Conservation (phyloP, 305 asterid species). For the Solanum hybrid region DNA sequence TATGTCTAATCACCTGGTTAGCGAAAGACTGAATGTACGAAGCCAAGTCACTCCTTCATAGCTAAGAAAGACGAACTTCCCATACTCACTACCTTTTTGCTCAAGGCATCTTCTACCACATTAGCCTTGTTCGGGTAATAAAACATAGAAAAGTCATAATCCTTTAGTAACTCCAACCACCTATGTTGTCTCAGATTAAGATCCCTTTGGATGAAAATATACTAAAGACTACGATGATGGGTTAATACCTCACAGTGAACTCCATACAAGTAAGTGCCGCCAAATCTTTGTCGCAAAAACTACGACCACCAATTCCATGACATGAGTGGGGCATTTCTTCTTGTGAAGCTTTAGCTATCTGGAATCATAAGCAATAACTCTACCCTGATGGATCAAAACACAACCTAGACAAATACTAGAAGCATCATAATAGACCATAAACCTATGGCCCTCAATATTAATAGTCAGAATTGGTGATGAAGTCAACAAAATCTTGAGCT, state of each 20-base stretch:
- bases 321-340: neutral
- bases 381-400: neutral
- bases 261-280: neutral
- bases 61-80: neutral
- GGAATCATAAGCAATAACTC: neutral
- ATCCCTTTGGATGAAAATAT: neutral
- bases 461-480: neutral
- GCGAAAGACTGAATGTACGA: neutral
- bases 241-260: neutral
- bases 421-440: too few species aligned
- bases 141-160: neutral
- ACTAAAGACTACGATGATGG: neutral
- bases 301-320: neutral
- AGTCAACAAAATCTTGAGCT: neutral
- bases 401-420: neutral
- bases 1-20: neutral
- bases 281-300: neutral
- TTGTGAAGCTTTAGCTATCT: neutral
- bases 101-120: neutral
- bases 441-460: neutral
- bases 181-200: neutral
- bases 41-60: neutral
- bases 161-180: neutral
- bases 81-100: neutral
- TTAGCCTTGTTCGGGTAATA: neutral